These are phyloP conservation scores for Leishmania turanica DNA, from an alignment of 208 protist species.

Conservation along the genomic window DNA sequence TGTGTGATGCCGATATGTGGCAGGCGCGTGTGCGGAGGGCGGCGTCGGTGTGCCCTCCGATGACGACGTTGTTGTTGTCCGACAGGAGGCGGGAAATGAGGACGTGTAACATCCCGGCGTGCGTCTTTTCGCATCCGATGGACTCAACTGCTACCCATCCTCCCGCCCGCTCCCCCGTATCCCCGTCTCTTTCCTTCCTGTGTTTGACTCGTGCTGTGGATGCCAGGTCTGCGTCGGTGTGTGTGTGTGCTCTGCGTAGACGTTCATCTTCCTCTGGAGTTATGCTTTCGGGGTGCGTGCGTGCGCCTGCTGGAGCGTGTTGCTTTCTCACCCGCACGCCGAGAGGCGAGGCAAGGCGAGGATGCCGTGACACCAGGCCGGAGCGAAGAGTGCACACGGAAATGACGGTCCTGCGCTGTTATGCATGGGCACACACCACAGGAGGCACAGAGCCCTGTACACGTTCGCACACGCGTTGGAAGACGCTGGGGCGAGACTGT, in stretches of 20 bases:
- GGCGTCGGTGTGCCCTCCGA: neutral
- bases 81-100: neutral
- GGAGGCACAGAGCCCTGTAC: neutral
- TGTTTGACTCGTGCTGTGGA: neutral
- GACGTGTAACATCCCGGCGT: neutral
- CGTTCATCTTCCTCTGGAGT: neutral
- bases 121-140: neutral
- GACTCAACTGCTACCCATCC: neutral
- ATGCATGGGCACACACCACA: neutral
- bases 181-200: neutral
- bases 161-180: neutral
- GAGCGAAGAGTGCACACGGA: neutral
- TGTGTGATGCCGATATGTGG: neutral
- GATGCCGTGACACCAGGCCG: neutral
- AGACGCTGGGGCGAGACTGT: neutral
- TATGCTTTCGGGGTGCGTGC: neutral
- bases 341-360: neutral
- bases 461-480: neutral
- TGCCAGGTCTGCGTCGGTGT: neutral
- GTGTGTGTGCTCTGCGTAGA: neutral
- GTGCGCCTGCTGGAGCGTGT: neutral
- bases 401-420: neutral
- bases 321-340: neutral
- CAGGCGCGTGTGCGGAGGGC: neutral
- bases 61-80: neutral